Evolutionary conservation across 208 protist genomes (phyloP).

Genomic region (Acanthamoeba lenticulata): DNA sequence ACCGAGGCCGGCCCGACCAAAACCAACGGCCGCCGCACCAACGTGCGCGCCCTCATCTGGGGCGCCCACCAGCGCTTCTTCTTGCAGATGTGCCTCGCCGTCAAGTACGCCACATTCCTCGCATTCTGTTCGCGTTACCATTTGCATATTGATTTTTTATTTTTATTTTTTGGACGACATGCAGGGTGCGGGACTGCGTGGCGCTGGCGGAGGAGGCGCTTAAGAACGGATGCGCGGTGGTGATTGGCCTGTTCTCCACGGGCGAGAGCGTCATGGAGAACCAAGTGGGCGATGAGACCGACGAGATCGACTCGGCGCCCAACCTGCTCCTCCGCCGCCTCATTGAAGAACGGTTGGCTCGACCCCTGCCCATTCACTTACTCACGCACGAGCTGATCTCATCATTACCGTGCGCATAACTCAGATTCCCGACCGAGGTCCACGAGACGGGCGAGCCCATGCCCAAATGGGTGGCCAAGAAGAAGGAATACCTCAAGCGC

Average conservation of each 20-base stretch:
- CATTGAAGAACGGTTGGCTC: background rate
- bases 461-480: slow-evolving; percentile 3
- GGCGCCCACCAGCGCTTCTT: slow-evolving; percentile 5
- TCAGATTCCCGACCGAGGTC: background rate
- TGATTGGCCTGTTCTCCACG: slow-evolving; percentile 66
- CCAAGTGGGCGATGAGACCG: background rate
- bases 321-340: background rate
- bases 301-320: slow-evolving; percentile 19
- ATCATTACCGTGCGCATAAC: background rate
- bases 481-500: background rate
- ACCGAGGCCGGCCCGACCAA: background rate
- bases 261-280: slow-evolving; percentile 48
- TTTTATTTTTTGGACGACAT: background rate
- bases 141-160: background rate
- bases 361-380: background rate
- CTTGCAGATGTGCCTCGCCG: slow-evolving; percentile 30
- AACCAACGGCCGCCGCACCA: background rate
- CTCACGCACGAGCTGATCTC: background rate
- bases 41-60: background rate
- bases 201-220: slow-evolving; percentile 1
- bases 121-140: too few relatives aligned
- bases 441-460: background rate
- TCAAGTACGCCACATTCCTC: background rate
- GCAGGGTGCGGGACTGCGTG: background rate
- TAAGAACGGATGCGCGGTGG: background rate